Base-by-base conservation (phyloP, 208 protist species). In the Leishmania lainsoni region DNA sequence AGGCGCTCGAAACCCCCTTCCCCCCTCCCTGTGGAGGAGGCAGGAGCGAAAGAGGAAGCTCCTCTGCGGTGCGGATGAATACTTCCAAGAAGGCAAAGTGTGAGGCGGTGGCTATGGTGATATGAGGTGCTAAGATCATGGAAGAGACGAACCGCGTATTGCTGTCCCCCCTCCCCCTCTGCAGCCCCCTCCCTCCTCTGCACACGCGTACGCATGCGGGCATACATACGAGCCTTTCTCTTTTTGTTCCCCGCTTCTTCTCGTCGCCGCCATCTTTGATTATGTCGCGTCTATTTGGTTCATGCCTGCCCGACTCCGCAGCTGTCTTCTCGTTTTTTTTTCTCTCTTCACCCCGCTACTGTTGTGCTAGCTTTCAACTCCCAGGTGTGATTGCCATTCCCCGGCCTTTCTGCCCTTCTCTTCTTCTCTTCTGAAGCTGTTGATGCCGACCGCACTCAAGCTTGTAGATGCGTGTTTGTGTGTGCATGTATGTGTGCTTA, bases 271-370 rank as follows among this genome's bases (percentile, higher is more conserved):
- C 42, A 4, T 45, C 42, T 45, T 45, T 45, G 4, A 45, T 45
- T 49, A 52, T 78, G 61, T 68, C 1, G 3, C 5, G 54, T 12
- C 29, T 71, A 1, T 52, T 51, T 16, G 14, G 14, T 45, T 78
- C 17, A n/a, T 48, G 17, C 14, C 56, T 26, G 20, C 42, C 42
- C 42, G 42, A 45, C 42, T 45, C 42, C 42, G 42, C 42, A 45
- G 42, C 42, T 45, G 42, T 45, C 58, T 75, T 75, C 59, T 78
- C 66, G 29, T 17, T 72, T 29, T 72, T 72, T 5, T 20, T 72
- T 45, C 8, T 45, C 20, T 20, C 45, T 6, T 63, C 5, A 26
- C 17, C 65, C 14, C 29, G 3, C 14, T 39, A 10, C 4, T 70
- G 63, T 69, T 39, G 56, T 61, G 14, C 29, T 72, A 39, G 17